Evolutionary conservation across 768 basidiomycete species (phyloP), one percentile per base, ranked within the genome.

Genomic region (Suillus decipiens): DNA sequence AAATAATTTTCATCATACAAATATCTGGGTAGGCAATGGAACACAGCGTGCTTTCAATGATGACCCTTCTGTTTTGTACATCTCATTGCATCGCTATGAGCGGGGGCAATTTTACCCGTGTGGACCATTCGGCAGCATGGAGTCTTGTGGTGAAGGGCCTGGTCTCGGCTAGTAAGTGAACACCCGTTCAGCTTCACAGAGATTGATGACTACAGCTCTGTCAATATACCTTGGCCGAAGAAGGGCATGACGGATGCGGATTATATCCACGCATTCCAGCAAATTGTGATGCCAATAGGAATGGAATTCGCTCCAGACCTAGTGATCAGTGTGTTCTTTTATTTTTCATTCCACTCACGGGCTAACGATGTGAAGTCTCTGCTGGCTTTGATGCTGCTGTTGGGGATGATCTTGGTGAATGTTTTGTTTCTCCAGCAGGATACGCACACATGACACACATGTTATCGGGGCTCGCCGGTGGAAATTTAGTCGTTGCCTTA

Each of bases 361-460:
- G 17, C 22, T 61, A 14, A 22, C 37, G 39, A 14, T 22, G 41
- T n/a, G 24, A 71, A 99, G 97, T 99, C 70, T 98, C 96, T 9
- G 95, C 97, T 19, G 97, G 97, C 3, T 99, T 98, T 71, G 97
- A 99, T 71, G 97, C 97, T 10, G 97, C 97, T 1, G 85, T 83
- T 34, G 97, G 97, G 4, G 97, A 99, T 70, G 86, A 88, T 42
- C 82, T 99, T 5, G 97, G 97, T 41, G 90, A 90, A 77, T 98
- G 96, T 69, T 81, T 87, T 67, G 96, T 99, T 64, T 84, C 92
- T 5, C 97, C 97, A 1, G 84, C 88, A 19, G 97, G 96, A 5
- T 99, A 95, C 74, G 95, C 95, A 0, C 97, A 99, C 69, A 99
- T 99, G 96, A 97, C 97, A 7, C 92, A 98, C 71, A 96, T 99